Percentiles rank a stretch among this genome's conserved stretches.
phyloP scores from a whole-genome alignment of 2,329 filamentous ascomycete species.

The Xylariaceae sp. region DNA sequence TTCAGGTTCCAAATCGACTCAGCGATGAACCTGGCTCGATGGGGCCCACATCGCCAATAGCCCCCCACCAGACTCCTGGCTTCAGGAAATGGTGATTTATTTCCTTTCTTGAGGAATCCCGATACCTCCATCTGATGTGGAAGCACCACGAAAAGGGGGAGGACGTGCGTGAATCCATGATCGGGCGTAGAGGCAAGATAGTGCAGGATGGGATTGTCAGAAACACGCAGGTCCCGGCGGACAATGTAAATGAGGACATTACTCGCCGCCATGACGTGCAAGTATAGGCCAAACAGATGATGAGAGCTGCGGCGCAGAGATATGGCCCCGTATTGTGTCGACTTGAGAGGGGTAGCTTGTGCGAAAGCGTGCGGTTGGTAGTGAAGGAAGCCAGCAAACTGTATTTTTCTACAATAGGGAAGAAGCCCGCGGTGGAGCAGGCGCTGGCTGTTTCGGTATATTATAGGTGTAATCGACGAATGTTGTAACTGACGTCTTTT shows the following conservation, averaged over 20 bases:
- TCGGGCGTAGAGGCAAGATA: constrained; percentile 50
- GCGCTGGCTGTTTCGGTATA: constrained; percentile 13
- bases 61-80: constrained; percentile 66
- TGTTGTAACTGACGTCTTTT: constrained; percentile 19
- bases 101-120: constrained; percentile 64
- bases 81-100: constrained; percentile 67
- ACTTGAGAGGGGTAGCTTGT: not conserved
- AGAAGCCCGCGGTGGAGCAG: constrained; percentile 14
- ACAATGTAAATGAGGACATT: constrained; percentile 71
- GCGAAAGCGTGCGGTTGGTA: constrained; percentile 1
- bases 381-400: constrained; percentile 7
- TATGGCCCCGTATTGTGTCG: constrained; percentile 4
- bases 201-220: constrained; percentile 75
- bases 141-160: constrained; percentile 71
- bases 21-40: constrained; percentile 71
- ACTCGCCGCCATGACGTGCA: constrained; percentile 34
- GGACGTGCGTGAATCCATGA: constrained; percentile 66
- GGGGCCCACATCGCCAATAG: constrained; percentile 75
- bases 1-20: constrained; percentile 77
- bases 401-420: constrained; percentile 3
- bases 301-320: constrained; percentile 8
- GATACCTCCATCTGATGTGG: constrained; percentile 74
- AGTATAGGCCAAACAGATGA: not conserved
- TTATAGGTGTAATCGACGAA: constrained; percentile 7
- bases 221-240: constrained; percentile 71